Evolutionary conservation across 192 early-diverging fungal species (phyloP), one percentile per base, ranked within the genome.

Genomic region (Phlyctochytrium planicorne): DNA sequence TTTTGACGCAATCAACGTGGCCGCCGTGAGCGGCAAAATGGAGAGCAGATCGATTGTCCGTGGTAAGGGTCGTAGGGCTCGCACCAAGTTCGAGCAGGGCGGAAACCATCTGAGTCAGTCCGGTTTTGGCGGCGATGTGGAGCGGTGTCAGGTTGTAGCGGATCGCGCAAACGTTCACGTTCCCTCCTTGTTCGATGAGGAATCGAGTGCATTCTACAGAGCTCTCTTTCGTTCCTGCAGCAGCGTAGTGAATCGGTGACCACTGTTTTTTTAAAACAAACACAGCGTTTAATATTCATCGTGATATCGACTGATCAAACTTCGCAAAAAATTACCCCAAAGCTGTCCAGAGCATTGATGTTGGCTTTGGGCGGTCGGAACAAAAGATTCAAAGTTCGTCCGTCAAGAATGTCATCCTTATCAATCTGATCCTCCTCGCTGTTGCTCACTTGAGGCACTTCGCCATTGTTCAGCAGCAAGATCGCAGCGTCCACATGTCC

Each of bases 21-120:
- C 63, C 53, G n/a, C 70, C 70, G 32, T 72, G 63, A 10, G 63
- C 63, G 12, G 70, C 70, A 36, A 72, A 72, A 56, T 64, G 65
- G 30, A 72, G 56, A 23, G 55, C 65, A 2, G 6, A 25, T 4
- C 70, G 30, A 30, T 66, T 60, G 36, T 72, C 70, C 6, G 56
- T 78, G 16, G 72, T 79, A 30, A 72, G 31, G 2, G 52, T 34
- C 4, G 72, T 77, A 10, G 72, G 47, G 25, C 63, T 63, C 1
- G 84, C 84, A 30, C 82, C 82, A 2, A 56, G 32, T 57, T 70
- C 37, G 2, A 86, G 47, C 16, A 84, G 63, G 2, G 63, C 56
- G 0, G 50, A 30, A 32, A 81, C 75, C 0, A 68, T 68, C n/a
- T 79, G 69, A 1, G 68, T 10, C 34, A 72, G 73, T 2, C 74